These are phyloP conservation scores for Maudiozyma serrabonitensis DNA, from an alignment of 805 yeast genomes.

Conservation along the genomic window DNA sequence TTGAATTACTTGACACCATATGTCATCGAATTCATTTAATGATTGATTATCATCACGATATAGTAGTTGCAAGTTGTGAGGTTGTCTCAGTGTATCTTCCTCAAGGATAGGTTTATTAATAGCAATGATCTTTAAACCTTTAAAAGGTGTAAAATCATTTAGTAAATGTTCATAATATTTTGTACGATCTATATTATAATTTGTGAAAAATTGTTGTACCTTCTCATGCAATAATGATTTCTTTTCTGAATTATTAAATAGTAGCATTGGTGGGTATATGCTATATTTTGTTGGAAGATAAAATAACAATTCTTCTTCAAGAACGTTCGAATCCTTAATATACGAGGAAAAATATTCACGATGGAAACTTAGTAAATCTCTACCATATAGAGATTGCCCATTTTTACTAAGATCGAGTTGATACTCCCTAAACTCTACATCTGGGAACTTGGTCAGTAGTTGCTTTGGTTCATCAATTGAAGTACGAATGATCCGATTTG, in stretches of 20 bases:
- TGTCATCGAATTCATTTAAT: slow-evolving; percentile 19
- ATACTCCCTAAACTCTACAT: slow-evolving; percentile 6
- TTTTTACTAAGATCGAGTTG: neutral
- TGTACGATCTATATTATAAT: neutral
- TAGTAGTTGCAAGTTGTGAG: slow-evolving; percentile 49
- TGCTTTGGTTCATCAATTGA: slow-evolving; percentile 4
- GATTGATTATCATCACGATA: slow-evolving; percentile 12
- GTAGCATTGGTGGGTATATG: slow-evolving; percentile 56
- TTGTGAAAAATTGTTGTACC: slow-evolving; percentile 25
- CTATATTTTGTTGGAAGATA: slow-evolving; percentile 39
- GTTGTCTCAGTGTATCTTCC: slow-evolving; percentile 51
- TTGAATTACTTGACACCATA: slow-evolving; percentile 66
- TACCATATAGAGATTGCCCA: neutral
- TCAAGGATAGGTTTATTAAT: slow-evolving; percentile 56
- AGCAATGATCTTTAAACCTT: slow-evolving; percentile 51
- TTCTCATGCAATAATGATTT: slow-evolving; percentile 33
- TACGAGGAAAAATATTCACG: slow-evolving; percentile 2
- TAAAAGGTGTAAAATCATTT: slow-evolving; percentile 5
- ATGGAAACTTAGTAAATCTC: neutral
- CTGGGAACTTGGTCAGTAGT: slow-evolving; percentile 1
- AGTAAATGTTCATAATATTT: slow-evolving; percentile 18
- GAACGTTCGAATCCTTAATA: neutral
- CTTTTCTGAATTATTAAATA: slow-evolving; percentile 39
- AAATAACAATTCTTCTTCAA: slow-evolving; percentile 6
- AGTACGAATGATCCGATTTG: slow-evolving; percentile 17